Evolutionary conservation across 2,329 filamentous ascomycete genomes (phyloP), one percentile per base, ranked within the genome.

Genomic region (Emergomyces pasteurianus): DNA sequence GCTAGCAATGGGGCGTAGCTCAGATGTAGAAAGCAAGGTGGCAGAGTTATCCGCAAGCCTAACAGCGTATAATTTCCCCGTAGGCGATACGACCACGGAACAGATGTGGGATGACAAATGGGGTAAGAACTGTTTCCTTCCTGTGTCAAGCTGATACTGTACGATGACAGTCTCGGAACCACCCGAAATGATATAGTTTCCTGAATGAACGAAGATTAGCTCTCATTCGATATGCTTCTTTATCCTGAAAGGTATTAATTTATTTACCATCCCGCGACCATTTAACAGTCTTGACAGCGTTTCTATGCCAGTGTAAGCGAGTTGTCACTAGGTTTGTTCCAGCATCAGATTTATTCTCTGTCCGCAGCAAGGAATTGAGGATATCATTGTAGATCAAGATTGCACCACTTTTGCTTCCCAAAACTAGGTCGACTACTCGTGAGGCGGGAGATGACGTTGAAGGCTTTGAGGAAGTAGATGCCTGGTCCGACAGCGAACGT

Each of bases 111-210:
- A 89, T 28, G 89, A 87, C 61, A 99, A 80, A 80, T 97, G 91
- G n/a, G 94, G 94, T 34, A 99, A 78, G 69, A 87, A 90, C 70
- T 94, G 88, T 68, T 85, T 85, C 71, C 87, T 87, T 64, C 86
- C 86, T 0, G 92, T 96, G 66, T 95, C 89, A 61, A 96, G 79
- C 74, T 99, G 94, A 92, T 92, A 97, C 38, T 96, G 78, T 9
- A 96, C 89, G 49, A 99, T 79, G 23, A 90, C 88, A 8, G 90
- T 92, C 75, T 99, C 94, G 26, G 86, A 85, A 38, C 94, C 94
- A 70, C 94, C 94, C 61, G 94, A 97, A 58, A 99, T 86, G 62
- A 99, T 77, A 73, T 99, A 99, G 71, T 96, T 91, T 58, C 90
- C 89, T 94, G 66, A 16, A 54, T 26, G 16, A 50, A 55, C 26